Base-by-base conservation (phyloP, 1,284 basidiomycete genomes). In the Somion occarium region DNA sequence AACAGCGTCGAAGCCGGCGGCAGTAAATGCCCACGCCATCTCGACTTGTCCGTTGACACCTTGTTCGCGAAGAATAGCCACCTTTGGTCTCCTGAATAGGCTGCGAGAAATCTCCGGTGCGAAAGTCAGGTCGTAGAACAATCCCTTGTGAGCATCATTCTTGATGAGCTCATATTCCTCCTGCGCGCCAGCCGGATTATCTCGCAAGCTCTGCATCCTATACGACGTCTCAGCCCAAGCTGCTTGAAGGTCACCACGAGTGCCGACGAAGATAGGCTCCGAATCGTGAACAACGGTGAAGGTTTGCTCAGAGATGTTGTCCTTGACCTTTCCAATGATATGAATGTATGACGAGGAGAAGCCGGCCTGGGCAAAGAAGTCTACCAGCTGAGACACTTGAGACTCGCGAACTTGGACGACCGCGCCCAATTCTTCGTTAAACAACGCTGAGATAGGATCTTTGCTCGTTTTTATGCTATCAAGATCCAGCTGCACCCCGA, bases 11-110 rank as follows among this genome's bases (percentile, higher is more conserved):
- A 99, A 99, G 5, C 97, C 97, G 15, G 95, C 95, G 1, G 81
- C 86, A 24, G 85, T 78, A 74, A 99, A 99, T 12, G 94, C 84
- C 92, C 93, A 99, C 0, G 91, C 97, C 96, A 99, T 98, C 75
- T 99, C 96, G 45, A 93, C 77, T 54, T 99, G 94, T 1, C 97
- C 96, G 66, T 99, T 99, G 57, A 99, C 95, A 59, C 96, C 97
- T 69, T 99, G 96, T 68, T 99, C 96, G 49, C 97, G 88, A 38
- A 99, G 78, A 59, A 99, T 94, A 26, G 94, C 96, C 18, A 99
- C 93, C 65, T 85, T 89, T 5, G 96, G 97, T 1, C 89, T 80
- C 43, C 69, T 67, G 52, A 73, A 69, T 39, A 75, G 64, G 44
- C 34, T 57, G 46, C 57, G 71, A 19, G 60, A 61, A n/a, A 65